These are phyloP conservation scores for Papiliotrema nemorosa DNA, from an alignment of 1,284 basidiomycete genomes.

Conservation along the genomic window DNA sequence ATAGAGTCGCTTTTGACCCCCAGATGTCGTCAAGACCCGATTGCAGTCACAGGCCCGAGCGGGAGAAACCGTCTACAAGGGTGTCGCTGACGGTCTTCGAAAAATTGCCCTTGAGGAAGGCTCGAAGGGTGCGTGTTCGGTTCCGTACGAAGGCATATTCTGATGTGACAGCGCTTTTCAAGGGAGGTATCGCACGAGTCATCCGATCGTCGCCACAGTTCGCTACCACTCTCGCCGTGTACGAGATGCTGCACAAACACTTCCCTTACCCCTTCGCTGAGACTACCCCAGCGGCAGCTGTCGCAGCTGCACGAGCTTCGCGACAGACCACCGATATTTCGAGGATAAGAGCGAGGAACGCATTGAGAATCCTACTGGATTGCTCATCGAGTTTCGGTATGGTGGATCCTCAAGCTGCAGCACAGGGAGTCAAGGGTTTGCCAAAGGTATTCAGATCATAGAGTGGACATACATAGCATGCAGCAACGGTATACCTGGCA, in stretches of 20 bases:
- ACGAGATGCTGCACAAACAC: conserved; percentile 72
- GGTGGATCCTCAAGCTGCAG: conserved; percentile 27
- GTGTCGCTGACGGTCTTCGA: conserved; percentile 79
- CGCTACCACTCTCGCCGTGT: conserved; percentile 86
- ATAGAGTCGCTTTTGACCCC: conserved; percentile 6
- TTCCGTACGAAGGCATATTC: no score
- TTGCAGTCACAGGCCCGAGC: conserved; percentile 92
- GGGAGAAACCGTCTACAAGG: conserved; percentile 91
- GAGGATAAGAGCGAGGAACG: conserved; percentile 83
- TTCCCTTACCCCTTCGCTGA: conserved; percentile 74
- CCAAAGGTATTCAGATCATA: conserved; percentile 19
- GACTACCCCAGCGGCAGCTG: conserved; percentile 54
- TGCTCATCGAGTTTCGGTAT: conserved; percentile 47
- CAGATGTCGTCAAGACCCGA: conserved; percentile 97
- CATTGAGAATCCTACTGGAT: conserved; percentile 60
- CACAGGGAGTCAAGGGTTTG: conserved; percentile 25
- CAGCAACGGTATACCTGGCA: no score
- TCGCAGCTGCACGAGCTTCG: conserved; percentile 54
- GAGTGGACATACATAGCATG: no score
- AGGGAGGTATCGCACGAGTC: conserved; percentile 82
- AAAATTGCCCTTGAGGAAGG: conserved; percentile 70
- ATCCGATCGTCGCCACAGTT: conserved; percentile 58
- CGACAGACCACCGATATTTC: conserved; percentile 73
- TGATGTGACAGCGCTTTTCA: conserved; percentile 69
- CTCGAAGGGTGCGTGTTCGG: conserved; percentile 22